A percentile compares a stretch with the other conserved stretches of the same genome.
These are phyloP conservation scores for Cyclotella choctawhatcheeana DNA, from an alignment of 108 stramenopile species.

Conservation along the genomic window DNA sequence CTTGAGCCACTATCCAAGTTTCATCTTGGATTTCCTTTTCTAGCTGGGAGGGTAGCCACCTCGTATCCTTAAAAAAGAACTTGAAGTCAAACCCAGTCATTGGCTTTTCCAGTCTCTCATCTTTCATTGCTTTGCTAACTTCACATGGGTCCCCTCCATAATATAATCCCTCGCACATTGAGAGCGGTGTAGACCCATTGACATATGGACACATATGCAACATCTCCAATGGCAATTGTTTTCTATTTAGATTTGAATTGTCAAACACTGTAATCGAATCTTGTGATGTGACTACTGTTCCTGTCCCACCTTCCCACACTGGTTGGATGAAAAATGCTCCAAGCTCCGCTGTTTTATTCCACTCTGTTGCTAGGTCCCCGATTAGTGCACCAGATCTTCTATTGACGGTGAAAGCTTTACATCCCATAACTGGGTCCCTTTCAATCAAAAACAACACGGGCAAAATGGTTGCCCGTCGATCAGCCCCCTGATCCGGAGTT, in stretches of 20 bases:
- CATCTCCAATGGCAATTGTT: constrained; percentile 58
- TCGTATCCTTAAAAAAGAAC: constrained; percentile 83
- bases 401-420: constrained; percentile 71
- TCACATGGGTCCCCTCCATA: constrained; percentile 84
- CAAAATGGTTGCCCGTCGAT: constrained; percentile 81
- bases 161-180: constrained; percentile 75
- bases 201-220: constrained; percentile 74
- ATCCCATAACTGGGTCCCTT: constrained; percentile 49
- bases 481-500: constrained; percentile 78
- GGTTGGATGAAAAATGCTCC: constrained; percentile 88
- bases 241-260: constrained; percentile 26
- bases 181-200: constrained; percentile 58
- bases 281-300: neutral
- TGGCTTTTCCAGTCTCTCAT: constrained; percentile 52
- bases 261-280: constrained; percentile 20
- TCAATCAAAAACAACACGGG: constrained; percentile 76
- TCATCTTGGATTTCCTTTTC: constrained; percentile 68
- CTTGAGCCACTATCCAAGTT: constrained; percentile 62
- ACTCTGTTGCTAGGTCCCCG: constrained; percentile 75
- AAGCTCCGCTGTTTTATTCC: constrained; percentile 40
- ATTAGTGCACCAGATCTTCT: constrained; percentile 85
- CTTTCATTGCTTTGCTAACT: constrained; percentile 80
- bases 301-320: constrained; percentile 84
- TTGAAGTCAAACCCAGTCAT: constrained; percentile 88
- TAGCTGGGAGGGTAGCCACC: constrained; percentile 63